These are phyloP conservation scores for Abrus pulchellus DNA, from an alignment of 306 rosid species.

Conservation along the genomic window DNA sequence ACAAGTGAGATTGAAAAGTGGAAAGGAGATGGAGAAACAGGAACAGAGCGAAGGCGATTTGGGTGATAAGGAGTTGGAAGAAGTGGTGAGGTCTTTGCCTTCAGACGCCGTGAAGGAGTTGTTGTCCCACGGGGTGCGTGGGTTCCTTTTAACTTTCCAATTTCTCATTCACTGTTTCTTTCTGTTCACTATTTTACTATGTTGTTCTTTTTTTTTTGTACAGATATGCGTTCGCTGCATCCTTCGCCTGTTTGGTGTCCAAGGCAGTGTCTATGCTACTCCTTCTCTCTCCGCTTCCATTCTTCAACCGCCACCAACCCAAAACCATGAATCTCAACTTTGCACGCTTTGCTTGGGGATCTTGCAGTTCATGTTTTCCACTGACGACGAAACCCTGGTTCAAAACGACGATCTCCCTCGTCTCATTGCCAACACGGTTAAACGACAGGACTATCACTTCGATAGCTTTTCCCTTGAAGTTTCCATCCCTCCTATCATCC, in stretches of 20 bases:
- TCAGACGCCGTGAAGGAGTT: conserved; percentile 60
- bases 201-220: background rate
- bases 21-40: conserved; percentile 12
- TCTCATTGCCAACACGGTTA: conserved; percentile 64
- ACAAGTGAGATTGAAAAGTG: background rate
- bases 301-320: too few relatives aligned
- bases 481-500: conserved; percentile 66
- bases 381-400: conserved; percentile 36
- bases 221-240: conserved; percentile 86
- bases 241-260: conserved; percentile 69
- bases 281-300: conserved; percentile 44
- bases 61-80: conserved; percentile 13
- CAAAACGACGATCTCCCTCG: conserved; percentile 59
- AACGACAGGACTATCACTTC: conserved; percentile 60
- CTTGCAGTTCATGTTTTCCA: conserved; percentile 69
- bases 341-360: conserved; percentile 85
- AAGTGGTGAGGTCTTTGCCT: conserved; percentile 59
- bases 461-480: conserved; percentile 81
- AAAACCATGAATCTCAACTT: conserved; percentile 32
- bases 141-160: background rate
- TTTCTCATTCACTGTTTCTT: background rate
- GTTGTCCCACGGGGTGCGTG: conserved; percentile 60
- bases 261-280: conserved; percentile 52
- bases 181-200: background rate
- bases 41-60: background rate